phyloP scores from a whole-genome alignment of 495 filamentous ascomycete species.

The Xanthoparmelia taractica region DNA sequence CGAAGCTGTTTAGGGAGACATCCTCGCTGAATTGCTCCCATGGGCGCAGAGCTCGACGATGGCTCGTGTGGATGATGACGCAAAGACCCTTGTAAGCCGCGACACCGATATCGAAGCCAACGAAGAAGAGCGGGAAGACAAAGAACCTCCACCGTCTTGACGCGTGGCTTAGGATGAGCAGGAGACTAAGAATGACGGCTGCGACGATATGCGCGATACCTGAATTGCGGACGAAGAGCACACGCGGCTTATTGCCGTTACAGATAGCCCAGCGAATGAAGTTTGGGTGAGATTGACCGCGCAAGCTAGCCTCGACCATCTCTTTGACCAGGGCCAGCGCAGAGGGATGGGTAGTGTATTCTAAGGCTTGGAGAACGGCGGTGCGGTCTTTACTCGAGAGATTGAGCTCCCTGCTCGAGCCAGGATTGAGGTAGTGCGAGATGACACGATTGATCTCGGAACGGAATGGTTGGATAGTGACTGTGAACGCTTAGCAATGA shows the following conservation, averaged over 20 bases:
- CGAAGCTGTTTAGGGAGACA: constrained; percentile 14
- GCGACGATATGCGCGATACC: constrained; percentile 45
- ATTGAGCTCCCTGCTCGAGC: constrained; percentile 61
- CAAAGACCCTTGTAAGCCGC: constrained; percentile 69
- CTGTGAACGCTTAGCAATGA: constrained; percentile 13
- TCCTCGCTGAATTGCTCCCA: constrained; percentile 50
- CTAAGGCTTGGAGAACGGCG: constrained; percentile 51
- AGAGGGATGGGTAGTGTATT: constrained; percentile 66
- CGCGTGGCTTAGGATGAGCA: constrained; percentile 51
- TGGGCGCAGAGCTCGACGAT: constrained; percentile 61
- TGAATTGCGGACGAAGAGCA: constrained; percentile 55
- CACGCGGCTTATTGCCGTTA: constrained; percentile 64
- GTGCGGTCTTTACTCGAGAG: constrained; percentile 56
- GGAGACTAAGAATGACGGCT: constrained; percentile 42
- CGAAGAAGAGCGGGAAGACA: constrained; percentile 49
- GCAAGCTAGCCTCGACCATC: constrained; percentile 52
- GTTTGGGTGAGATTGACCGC: constrained; percentile 65
- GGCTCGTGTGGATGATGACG: constrained; percentile 63
- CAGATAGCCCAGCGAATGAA: constrained; percentile 74
- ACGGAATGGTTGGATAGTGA: constrained; percentile 57
- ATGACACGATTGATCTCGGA: constrained; percentile 62
- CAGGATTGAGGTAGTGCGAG: constrained; percentile 56
- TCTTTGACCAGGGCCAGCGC: constrained; percentile 46
- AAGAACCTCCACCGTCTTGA: constrained; percentile 53
- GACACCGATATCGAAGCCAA: constrained; percentile 58